phyloP scores from a whole-genome alignment of 2,329 filamentous ascomycete species.

The Teratosphaeria zuluensis region DNA sequence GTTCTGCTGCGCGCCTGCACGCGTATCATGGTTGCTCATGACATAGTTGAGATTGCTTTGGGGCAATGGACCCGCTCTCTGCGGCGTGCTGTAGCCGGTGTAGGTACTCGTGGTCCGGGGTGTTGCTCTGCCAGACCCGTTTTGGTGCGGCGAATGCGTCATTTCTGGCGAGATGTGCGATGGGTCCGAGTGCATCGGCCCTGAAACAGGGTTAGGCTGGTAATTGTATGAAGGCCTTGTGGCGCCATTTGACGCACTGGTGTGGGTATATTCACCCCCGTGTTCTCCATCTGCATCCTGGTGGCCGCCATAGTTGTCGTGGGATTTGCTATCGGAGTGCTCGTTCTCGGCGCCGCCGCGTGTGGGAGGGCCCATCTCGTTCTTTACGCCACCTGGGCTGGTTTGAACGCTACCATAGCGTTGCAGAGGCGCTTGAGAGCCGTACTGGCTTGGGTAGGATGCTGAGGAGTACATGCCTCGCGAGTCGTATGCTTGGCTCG shows the following conservation, averaged over 20 bases:
- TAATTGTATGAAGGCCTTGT: constrained; percentile 71
- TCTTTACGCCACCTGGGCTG: constrained; percentile 55
- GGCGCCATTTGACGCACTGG: constrained; percentile 59
- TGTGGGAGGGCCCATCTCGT: constrained; percentile 78
- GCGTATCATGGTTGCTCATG: constrained; percentile 57
- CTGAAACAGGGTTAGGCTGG: constrained; percentile 53
- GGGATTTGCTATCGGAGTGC: constrained; percentile 53
- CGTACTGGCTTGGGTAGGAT: constrained; percentile 48
- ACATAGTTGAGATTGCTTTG: constrained; percentile 82
- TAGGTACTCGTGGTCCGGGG: constrained; percentile 71
- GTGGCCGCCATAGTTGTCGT: constrained; percentile 48
- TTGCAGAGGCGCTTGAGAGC: constrained; percentile 62
- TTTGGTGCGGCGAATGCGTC: constrained; percentile 73
- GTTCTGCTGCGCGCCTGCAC: constrained; percentile 44
- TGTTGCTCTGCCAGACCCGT: constrained; percentile 73
- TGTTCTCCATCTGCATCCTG: constrained; percentile 31
- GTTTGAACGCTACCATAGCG: constrained; percentile 50
- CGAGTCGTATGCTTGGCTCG: constrained; percentile 64
- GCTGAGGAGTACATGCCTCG: constrained; percentile 70
- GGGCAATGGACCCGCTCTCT: constrained; percentile 54
- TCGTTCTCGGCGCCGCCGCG: constrained; percentile 51
- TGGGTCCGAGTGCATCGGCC: constrained; percentile 58
- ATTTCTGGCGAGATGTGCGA: constrained; percentile 72
- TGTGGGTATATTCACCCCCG: constrained; percentile 75
- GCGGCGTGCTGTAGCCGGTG: constrained; percentile 64